phyloP scores from a whole-genome alignment of 306 rosid species.

The Comarum palustre region DNA sequence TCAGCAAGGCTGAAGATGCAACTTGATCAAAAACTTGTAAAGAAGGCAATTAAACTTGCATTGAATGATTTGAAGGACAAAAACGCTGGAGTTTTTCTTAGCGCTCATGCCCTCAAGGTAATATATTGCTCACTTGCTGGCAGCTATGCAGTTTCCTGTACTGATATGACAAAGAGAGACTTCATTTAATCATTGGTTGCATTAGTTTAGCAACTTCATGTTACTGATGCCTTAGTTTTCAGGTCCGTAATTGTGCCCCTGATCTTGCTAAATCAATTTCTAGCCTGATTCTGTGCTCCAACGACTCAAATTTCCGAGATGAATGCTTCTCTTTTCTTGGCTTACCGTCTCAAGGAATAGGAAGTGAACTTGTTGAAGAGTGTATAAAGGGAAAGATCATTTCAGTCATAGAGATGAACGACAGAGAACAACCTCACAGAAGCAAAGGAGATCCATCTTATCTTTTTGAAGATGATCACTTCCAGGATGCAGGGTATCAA shows the following conservation, averaged over 20 bases:
- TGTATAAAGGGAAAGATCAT: slow-evolving; percentile 56
- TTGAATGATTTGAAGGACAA: slow-evolving; percentile 79
- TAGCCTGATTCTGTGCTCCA: slow-evolving; percentile 70
- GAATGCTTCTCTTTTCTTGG: slow-evolving; percentile 86
- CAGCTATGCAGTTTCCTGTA: background rate
- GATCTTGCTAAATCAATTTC: slow-evolving; percentile 82
- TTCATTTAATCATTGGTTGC: background rate
- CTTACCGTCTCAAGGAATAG: slow-evolving; percentile 53
- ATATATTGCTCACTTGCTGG: slow-evolving; percentile 7
- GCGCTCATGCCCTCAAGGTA: slow-evolving; percentile 79
- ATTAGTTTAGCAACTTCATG: background rate
- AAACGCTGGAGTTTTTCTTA: slow-evolving; percentile 65
- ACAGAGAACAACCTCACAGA: slow-evolving; percentile 46
- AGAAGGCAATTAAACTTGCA: slow-evolving; percentile 59
- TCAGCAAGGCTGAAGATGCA: slow-evolving; percentile 44
- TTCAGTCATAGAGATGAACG: slow-evolving; percentile 65
- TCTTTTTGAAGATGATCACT: slow-evolving; percentile 51
- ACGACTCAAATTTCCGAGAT: slow-evolving; percentile 58
- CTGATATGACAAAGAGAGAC: background rate
- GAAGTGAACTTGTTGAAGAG: slow-evolving; percentile 49
- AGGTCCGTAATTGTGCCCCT: slow-evolving; percentile 73
- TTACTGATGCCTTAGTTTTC: slow-evolving; percentile 29
- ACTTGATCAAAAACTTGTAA: slow-evolving; percentile 51
- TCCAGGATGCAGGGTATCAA: slow-evolving; percentile 35
- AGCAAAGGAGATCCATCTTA: slow-evolving; percentile 50